Evolutionary conservation across 768 basidiomycete species (phyloP).

Genomic region (Hypholoma fasciculare): DNA sequence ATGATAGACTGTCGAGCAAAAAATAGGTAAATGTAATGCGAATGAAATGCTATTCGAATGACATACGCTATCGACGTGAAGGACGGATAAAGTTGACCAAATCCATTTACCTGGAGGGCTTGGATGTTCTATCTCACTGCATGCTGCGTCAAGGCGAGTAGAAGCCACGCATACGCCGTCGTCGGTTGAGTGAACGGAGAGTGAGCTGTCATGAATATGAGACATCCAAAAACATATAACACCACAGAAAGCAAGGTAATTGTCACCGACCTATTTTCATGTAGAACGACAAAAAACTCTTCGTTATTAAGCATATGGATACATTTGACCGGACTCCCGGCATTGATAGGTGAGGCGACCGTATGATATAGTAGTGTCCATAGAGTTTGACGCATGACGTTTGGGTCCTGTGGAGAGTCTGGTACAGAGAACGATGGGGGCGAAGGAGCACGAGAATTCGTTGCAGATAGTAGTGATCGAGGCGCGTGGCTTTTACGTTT

Average conservation of each 20-base stretch:
- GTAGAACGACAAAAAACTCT: slow-evolving; percentile 50
- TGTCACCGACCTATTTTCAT: slow-evolving; percentile 60
- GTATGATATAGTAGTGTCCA: slow-evolving; percentile 42
- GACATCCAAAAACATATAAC: neutral
- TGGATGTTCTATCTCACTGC: slow-evolving; percentile 31
- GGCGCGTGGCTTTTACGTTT: slow-evolving; percentile 33
- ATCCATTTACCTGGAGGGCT: slow-evolving; percentile 37
- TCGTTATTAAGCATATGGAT: slow-evolving; percentile 45
- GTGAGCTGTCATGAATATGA: slow-evolving; percentile 36
- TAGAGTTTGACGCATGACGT: slow-evolving; percentile 22
- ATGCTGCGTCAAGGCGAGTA: slow-evolving; percentile 3
- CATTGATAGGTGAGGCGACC: slow-evolving; percentile 45
- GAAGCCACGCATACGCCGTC: slow-evolving; percentile 43
- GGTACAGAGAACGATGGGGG: slow-evolving; percentile 41
- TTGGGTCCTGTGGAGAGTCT: slow-evolving; percentile 32
- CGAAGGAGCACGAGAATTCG: slow-evolving; percentile 42
- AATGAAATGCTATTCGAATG: neutral
- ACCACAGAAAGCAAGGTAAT: neutral
- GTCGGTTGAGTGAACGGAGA: slow-evolving; percentile 52
- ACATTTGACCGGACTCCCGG: slow-evolving; percentile 41
- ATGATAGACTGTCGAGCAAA: slow-evolving; percentile 31
- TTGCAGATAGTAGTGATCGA: slow-evolving; percentile 45
- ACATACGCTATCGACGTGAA: slow-evolving; percentile 41
- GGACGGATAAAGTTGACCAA: slow-evolving; percentile 42
- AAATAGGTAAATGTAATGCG: slow-evolving; percentile 10